A percentile compares a stretch with the other conserved stretches of the same genome.
Conservation (phyloP, 2,329 filamentous ascomycete genomes). For the Triangularia setosa region DNA sequence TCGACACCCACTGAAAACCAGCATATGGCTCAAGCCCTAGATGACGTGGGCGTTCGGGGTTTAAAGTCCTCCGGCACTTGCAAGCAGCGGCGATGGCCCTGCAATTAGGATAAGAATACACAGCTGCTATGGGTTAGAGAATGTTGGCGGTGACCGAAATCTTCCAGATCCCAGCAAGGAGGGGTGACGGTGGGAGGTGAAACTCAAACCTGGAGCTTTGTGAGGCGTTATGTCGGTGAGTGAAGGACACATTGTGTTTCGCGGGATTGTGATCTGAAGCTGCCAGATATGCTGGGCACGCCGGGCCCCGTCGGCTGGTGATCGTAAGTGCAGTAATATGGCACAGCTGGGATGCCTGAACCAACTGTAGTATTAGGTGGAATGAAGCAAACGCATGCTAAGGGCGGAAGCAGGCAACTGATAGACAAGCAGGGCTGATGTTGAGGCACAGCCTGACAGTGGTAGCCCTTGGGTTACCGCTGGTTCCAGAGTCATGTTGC, state of each 20-base stretch:
- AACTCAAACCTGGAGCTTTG: not conserved
- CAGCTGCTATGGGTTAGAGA: not conserved
- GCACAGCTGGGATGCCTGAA: not conserved
- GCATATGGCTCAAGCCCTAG: not conserved
- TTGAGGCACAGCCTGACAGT: not conserved
- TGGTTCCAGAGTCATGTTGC: not conserved
- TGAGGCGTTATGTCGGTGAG: not conserved
- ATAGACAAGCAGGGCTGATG: not conserved
- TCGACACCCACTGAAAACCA: not conserved
- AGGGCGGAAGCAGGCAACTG: not conserved
- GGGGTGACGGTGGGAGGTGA: not conserved
- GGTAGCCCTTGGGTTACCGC: not conserved
- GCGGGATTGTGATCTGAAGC: not conserved
- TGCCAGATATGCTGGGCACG: not conserved
- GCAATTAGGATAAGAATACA: not conserved
- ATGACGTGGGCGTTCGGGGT: not conserved
- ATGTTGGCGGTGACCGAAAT: not conserved
- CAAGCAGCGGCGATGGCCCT: not conserved
- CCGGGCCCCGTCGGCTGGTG: not conserved
- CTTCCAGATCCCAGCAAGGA: not conserved
- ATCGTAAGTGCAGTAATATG: not conserved
- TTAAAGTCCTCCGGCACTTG: not conserved
- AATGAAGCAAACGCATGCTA: not conserved
- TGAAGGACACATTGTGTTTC: not conserved
- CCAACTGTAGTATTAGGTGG: not conserved